Conservation (phyloP, 192 early-diverging fungal genomes). For the Backusella psychrophila region DNA sequence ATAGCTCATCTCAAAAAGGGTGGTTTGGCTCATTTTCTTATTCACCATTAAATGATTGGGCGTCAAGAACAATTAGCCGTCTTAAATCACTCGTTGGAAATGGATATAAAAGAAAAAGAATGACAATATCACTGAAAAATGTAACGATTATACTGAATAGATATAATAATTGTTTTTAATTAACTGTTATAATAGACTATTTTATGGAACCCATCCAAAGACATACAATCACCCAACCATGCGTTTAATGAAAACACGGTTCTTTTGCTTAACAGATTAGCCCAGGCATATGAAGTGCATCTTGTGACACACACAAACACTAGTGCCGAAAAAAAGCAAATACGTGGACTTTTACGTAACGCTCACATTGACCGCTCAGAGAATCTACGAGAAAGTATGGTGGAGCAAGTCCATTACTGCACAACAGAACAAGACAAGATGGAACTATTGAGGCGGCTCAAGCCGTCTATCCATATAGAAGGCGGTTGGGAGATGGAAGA, state of each 20-base stretch:
- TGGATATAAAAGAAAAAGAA: background rate
- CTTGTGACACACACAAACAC: slow-evolving; percentile 54
- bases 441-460: slow-evolving; percentile 66
- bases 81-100: background rate
- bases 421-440: slow-evolving; percentile 60
- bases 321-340: slow-evolving; percentile 55
- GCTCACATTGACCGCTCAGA: slow-evolving; percentile 6
- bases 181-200: slow-evolving; percentile 50
- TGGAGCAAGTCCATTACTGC: slow-evolving; percentile 62
- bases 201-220: slow-evolving; percentile 73
- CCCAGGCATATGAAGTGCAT: slow-evolving; percentile 49
- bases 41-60: background rate
- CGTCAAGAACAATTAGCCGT: background rate
- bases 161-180: background rate
- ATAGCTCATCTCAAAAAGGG: background rate
- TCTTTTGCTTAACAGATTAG: slow-evolving; percentile 52
- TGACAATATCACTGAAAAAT: background rate
- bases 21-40: background rate
- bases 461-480: slow-evolving; percentile 65
- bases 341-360: slow-evolving; percentile 43
- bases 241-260: slow-evolving; percentile 62
- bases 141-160: background rate
- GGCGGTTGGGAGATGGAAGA: slow-evolving; percentile 39
- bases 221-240: slow-evolving; percentile 61
- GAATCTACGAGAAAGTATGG: slow-evolving; percentile 13